Base-by-base conservation (phyloP, 306 rosid genomes). In the Erythrophleum fordii region DNA sequence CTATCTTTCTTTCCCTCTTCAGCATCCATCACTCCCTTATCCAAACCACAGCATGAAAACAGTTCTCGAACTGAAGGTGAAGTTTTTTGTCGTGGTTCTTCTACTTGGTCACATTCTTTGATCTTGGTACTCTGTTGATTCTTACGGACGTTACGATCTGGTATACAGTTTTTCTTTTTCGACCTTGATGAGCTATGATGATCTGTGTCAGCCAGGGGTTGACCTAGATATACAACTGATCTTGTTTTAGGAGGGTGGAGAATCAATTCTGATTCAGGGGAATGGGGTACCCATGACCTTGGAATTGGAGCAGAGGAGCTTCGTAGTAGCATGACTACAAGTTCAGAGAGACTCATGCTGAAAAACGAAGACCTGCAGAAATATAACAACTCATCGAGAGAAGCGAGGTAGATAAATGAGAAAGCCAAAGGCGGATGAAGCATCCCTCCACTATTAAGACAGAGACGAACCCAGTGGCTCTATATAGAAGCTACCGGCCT, bases 301-400 rank as follows among this genome's bases (percentile, higher is more conserved):
- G 79, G 82, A 69, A 87, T 85, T 34, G 94, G 91, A 14, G 89
- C 28, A 5, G 88, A 89, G 26, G 85, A 88, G 76, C 89, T 94
- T 84, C 95, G 78, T 28, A 91, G 91, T 77, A 88, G 85, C 97
- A 94, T 94, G 86, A 10, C 81, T 3, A 5, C 28, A 4, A 71
- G 7, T 84, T 25, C 8, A 31, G 17, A 74, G 0, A 46, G 52
- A 49, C 16, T 1, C 3, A 26, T 17, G 20, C 8, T 34, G 37
- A 34, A 34, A 34, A 34, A 34, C 3, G 5, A 1, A 45, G 3
- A 12, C 49, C 6, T 39, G 42, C 9, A 39, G 42, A 5, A 0
- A 39, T 5, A 39, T 4, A 9, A 11, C 31, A 2, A 11, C 13
- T 23, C 9, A 49, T 0, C 29, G 2, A 42, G 6, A 11, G 39